Evolutionary conservation across 305 asterid genomes (phyloP), one percentile per base, ranked within the genome.

Genomic region (Fraxinus xanthoxyloides): DNA sequence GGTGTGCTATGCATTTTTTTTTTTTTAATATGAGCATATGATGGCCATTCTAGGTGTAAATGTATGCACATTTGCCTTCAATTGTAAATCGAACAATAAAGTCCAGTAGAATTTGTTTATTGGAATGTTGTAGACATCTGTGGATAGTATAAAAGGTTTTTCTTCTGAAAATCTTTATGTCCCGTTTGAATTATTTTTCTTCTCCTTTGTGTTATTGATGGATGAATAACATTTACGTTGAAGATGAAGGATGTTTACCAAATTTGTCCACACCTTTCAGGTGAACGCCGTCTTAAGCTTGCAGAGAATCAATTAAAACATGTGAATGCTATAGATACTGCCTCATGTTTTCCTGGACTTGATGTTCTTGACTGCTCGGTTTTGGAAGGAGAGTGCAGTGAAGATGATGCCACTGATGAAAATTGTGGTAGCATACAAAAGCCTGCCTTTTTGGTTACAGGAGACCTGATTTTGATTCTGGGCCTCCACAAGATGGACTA

Each of bases 391-490:
- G 93, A 89, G 73, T 84, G 31, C 85, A 31, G 78, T 56, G 90
- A 86, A 85, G 89, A 83, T 79, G 93, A 94, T 84, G 91, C 90
- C 38, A 89, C 92, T 80, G 97, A 94, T 85, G 98, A 93, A 72
- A 89, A 87, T 17, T 86, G 84, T 65, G 76, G 76, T 43, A 79
- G 84, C 83, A 87, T 89, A 75, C 89, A 79, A 81, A 87, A 80
- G 77, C 85, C 88, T 65, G 90, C 90, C 54, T 86, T 87, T 79
- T 59, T 36, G 28, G 87, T 89, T 83, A 30, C 76, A 26, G 90
- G 90, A 76, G 97, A 93, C 98, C 98, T 38, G 91, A 96, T 86
- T 95, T 95, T 88, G 97, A 93, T 73, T 92, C 97, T 56, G 98
- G 98, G 76, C 98, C 98, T 89, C 97, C 98, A 78, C 89, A 85